Conservation (phyloP, 1,139 yeast species). For the Protomyces lactucae-debilis region DNA sequence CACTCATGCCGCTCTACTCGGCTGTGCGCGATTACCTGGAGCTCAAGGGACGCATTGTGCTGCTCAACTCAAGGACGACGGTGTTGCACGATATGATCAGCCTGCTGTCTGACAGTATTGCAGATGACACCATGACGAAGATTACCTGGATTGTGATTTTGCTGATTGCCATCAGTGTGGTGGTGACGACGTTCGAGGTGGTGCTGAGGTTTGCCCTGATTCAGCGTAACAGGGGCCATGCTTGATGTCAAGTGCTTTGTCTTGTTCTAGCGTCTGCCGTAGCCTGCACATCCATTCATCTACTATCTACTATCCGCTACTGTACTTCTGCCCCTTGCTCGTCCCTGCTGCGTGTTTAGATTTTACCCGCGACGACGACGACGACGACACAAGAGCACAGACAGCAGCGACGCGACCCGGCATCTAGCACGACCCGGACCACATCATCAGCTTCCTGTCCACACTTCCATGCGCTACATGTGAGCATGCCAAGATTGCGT, state of each 20-base stretch:
- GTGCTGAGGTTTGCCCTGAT: conserved; percentile 23
- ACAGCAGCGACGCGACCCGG: too few relatives aligned
- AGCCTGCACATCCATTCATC: too few relatives aligned
- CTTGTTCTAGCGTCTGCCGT: background rate
- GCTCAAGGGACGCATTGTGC: conserved; percentile 89
- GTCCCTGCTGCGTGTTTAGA: too few relatives aligned
- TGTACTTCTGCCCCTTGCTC: too few relatives aligned
- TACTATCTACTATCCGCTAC: too few relatives aligned
- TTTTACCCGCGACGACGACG: too few relatives aligned
- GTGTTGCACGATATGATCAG: conserved; percentile 91
- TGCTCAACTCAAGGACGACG: conserved; percentile 85
- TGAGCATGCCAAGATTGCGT: background rate
- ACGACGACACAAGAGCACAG: too few relatives aligned
- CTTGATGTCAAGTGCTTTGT: background rate
- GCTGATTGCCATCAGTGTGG: conserved; percentile 64
- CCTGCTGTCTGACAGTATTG: conserved; percentile 86
- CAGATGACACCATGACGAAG: conserved; percentile 79
- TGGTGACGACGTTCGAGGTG: conserved; percentile 28
- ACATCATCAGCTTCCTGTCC: too few relatives aligned
- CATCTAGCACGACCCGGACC: too few relatives aligned
- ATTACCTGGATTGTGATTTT: conserved; percentile 87
- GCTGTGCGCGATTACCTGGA: conserved; percentile 91
- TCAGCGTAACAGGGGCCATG: conserved; percentile 8
- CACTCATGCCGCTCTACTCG: conserved; percentile 80
- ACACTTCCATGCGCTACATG: too few relatives aligned